Evolutionary conservation across 352 stramenopile genomes (phyloP), one percentile per base, ranked within the genome.

Genomic region (Thraustochytrium sp.): DNA sequence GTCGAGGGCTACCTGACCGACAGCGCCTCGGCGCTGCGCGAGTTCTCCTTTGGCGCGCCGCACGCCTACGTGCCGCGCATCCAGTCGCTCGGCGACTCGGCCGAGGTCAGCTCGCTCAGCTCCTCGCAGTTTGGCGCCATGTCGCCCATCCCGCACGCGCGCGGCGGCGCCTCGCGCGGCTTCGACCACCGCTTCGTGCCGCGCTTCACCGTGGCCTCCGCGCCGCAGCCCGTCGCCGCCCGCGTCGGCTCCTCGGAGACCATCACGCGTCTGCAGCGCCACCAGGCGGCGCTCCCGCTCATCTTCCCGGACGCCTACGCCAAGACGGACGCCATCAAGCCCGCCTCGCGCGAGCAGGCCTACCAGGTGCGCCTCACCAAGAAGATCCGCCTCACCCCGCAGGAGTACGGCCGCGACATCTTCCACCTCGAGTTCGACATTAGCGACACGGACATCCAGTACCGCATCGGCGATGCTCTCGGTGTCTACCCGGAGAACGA

Each of bases 351-450:
- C 36, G 76, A 75, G 18, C 89, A 91, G 44, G 85, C 86, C 59
- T 89, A 90, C 63, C 88, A 92, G 74, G 90, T 93, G 85, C 89
- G 92, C 61, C 91, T 91, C 48, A 93, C 89, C 61, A 92, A 92
- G 75, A 93, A 90, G 88, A 86, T 92, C 82, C 90, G 91, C 36
- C 86, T 95, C 51, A 95, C 91, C 21, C 91, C 91, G 0, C 77
- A 72, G 16, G 90, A 93, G 83, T 95, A 95, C 87, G 89, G 88
- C 82, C 90, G 91, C 46, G 93, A 95, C 84, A 91, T 95, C 44
- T 93, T 94, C 87, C 91, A 94, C 85, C 74, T 94, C 56, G 90
- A 93, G 76, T 93, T 95, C 88, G 91, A 94, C 87, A 93, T 92
- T 63, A 91, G 84, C 29, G 90, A 91, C 86, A 92, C 89, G 26